Evolutionary conservation across 2,329 filamentous ascomycete genomes (phyloP), one percentile per base, ranked within the genome.

Genomic region (Botryosphaeria agaves): DNA sequence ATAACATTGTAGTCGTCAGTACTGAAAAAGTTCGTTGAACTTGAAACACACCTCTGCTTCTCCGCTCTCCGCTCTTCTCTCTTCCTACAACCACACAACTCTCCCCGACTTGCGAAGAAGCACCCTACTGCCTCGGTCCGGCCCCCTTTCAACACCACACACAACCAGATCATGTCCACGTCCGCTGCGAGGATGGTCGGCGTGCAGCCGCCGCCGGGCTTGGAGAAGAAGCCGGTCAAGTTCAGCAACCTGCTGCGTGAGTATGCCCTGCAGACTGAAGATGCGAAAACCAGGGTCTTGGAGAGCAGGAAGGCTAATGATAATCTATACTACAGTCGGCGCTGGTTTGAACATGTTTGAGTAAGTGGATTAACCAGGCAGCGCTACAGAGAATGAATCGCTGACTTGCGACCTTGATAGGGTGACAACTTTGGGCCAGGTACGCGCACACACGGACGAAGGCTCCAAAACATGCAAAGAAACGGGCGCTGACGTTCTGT

Each of bases 221-320:
- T 91, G 55, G 85, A 94, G 77, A 95, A 95, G 80, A 95, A 95
- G 74, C 89, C 89, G 43, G 72, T 98, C 72, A 95, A 94, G 74
- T 95, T 95, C 71, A 93, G 84, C 67, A 98, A 98, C 66, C 61
- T 98, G 71, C 67, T 98, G 51, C 73, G 66, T 71, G 51, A 52
- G 65, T 64, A 9, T 11, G 29, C n/a, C n/a, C 17, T 12, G 5
- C 12, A 18, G n/a, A 12, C 3, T 17, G 3, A 23, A 21, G 21
- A 26, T 21, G 24, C 26, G 24, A 9, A 2, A 23, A n/a, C 11
- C 5, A 20, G 11, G 16, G 15, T 11, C 11, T 18, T 14, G 14
- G 7, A 23, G n/a, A 16, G 18, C 15, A 12, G 32, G 11, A 26
- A 28, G n/a, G 33, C 37, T 41, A 17, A 41, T 33, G 5, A 21